phyloP scores from a whole-genome alignment of 352 stramenopile genomes.

The Globisporangium paroecandrum region DNA sequence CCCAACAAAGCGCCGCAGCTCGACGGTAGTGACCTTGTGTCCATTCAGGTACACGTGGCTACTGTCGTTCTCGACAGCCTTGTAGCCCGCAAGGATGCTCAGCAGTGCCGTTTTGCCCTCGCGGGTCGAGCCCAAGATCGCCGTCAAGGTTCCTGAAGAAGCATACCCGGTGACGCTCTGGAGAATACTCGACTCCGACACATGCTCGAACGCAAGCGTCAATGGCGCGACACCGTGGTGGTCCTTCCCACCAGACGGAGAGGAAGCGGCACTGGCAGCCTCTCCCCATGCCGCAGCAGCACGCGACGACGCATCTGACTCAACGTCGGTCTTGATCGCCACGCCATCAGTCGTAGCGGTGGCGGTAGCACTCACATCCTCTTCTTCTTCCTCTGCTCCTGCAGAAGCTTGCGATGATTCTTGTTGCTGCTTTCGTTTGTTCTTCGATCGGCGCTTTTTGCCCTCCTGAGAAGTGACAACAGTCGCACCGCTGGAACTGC shows the following conservation, averaged over 20 bases:
- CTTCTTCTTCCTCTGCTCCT: background rate
- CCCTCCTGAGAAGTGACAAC: constrained; percentile 9
- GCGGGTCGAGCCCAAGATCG: constrained; percentile 44
- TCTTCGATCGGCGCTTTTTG: constrained; percentile 21
- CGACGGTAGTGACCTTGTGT: constrained; percentile 18
- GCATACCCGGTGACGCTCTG: constrained; percentile 48
- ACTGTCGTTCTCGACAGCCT: constrained; percentile 51
- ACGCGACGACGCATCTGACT: background rate
- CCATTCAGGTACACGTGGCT: constrained; percentile 46
- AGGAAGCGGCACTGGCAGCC: constrained; percentile 1
- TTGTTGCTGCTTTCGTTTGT: constrained; percentile 21
- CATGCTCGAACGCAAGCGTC: constrained; percentile 23
- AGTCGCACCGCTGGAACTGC: background rate
- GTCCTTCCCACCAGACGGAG: background rate
- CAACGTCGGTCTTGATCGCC: background rate
- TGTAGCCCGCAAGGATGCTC: constrained; percentile 64
- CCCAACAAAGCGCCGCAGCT: constrained; percentile 24
- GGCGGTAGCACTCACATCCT: background rate
- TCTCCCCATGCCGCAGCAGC: constrained; percentile 14
- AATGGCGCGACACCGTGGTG: constrained; percentile 6
- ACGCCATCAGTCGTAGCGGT: background rate
- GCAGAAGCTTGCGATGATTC: background rate
- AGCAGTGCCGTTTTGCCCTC: constrained; percentile 68
- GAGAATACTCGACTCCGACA: constrained; percentile 29
- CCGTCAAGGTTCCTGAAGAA: constrained; percentile 33